These are phyloP conservation scores for Kandelia obovata DNA, from an alignment of 345 rosid genomes.

Conservation along the genomic window DNA sequence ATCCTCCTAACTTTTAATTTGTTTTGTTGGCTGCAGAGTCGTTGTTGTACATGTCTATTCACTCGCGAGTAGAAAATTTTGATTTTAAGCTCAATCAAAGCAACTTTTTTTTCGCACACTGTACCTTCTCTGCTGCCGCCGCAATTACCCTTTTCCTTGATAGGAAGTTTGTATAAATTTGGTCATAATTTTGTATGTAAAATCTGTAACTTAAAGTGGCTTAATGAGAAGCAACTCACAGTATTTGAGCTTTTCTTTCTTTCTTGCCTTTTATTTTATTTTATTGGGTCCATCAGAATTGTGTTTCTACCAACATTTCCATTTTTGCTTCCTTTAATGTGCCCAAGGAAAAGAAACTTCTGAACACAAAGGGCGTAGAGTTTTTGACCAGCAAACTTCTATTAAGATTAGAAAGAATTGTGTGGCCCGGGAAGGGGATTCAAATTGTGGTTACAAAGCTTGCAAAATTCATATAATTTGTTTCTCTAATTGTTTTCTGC, in stretches of 20 bases:
- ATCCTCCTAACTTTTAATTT: slow-evolving; percentile 7
- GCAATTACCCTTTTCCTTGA: slow-evolving; percentile 12
- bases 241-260: background rate
- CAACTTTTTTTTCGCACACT: slow-evolving; percentile 11
- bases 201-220: slow-evolving; percentile 34
- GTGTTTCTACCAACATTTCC: too few species aligned
- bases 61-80: slow-evolving; percentile 21
- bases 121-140: background rate
- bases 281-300: too few species aligned
- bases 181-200: slow-evolving; percentile 46
- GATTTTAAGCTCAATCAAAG: slow-evolving; percentile 20
- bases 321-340: too few species aligned
- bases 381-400: too few species aligned
- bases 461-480: too few species aligned
- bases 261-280: background rate
- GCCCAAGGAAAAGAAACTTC: too few species aligned
- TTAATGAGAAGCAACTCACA: slow-evolving; percentile 37
- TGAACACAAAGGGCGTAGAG: too few species aligned
- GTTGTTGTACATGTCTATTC: slow-evolving; percentile 38
- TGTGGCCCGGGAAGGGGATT: too few species aligned
- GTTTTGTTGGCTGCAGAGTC: slow-evolving; percentile 33
- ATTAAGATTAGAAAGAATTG: too few species aligned
- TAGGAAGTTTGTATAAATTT: slow-evolving; percentile 33
- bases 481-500: too few species aligned
- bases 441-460: too few species aligned